Evolutionary conservation across 1,139 yeast genomes (phyloP), one percentile per base, ranked within the genome.

Genomic region (Hanseniaspora uvarum): DNA sequence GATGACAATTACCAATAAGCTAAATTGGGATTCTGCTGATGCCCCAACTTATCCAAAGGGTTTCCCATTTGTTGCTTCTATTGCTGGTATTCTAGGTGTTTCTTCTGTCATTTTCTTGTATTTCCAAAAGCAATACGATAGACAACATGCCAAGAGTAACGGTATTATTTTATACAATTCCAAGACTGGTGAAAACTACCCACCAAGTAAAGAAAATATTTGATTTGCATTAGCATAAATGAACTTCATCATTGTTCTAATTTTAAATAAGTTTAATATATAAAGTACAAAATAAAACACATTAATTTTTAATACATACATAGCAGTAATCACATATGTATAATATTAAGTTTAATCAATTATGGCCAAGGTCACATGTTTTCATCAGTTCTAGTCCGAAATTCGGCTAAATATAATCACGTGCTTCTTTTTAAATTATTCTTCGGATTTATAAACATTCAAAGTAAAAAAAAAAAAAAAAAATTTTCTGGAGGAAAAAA

Each of bases 121-220:
- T 61, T 71, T 78, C 57, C 81, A 80, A 69, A 81, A 81, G 65
- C 72, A 72, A 49, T 77, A 79, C 54, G 86, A 81, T 62, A 72
- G 74, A 56, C 65, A 65, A 50, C 62, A 71, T 55, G 82, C 85
- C 12, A 65, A 67, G 48, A 74, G 70, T 26, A 78, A 80, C 58
- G 83, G 82, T 33, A 76, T 78, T 55, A 64, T 71, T 33, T 56
- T 78, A 21, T 76, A 71, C 62, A 73, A 77, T 59, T 73, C 80
- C 50, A 58, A 62, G 39, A 59, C 58, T 30, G 70, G 65, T 24
- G 65, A 59, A 52, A 57, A 54, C 33, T 54, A 54, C 30, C 56
- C 56, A 26, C 40, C 46, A 34, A 40, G 14, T 40, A 49, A 49
- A 28, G 48, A 54, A 46, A 46, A 54, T 19, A 51, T 46, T 12